These are phyloP conservation scores for Diophrys appendiculata DNA, from an alignment of 73 alveolate species.

Conservation along the genomic window DNA sequence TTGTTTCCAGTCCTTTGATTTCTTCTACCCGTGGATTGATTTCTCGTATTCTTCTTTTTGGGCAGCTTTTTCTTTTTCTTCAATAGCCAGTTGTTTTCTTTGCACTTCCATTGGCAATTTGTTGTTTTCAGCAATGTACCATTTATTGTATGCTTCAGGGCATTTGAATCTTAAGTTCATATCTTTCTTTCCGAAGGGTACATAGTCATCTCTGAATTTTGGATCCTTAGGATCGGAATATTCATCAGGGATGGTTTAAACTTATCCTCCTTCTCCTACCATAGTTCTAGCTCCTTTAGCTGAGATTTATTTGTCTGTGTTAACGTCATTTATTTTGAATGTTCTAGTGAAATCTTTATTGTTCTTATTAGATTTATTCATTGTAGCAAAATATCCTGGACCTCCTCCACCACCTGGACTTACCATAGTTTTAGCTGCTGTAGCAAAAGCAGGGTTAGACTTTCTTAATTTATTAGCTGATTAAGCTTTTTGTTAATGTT, in stretches of 20 bases:
- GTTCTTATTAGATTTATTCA: background rate
- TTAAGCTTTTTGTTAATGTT: no score
- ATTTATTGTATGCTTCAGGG: slow-evolving; percentile 44
- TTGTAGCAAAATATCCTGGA: background rate
- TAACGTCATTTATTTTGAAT: background rate
- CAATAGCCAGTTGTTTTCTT: slow-evolving; percentile 20
- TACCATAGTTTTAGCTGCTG: no score
- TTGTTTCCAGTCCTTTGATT: background rate
- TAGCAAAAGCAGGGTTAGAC: no score
- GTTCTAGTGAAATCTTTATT: slow-evolving; percentile 11
- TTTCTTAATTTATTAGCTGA: no score
- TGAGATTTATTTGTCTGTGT: slow-evolving; percentile 1
- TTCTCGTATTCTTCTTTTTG: slow-evolving; percentile 38
- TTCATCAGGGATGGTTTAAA: slow-evolving; percentile 24
- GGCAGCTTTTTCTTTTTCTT: slow-evolving; percentile 12
- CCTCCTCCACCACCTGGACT: slow-evolving; percentile 14
- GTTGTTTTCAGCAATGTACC: slow-evolving; percentile 41
- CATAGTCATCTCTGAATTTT: slow-evolving; percentile 46
- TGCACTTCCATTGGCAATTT: slow-evolving; percentile 45
- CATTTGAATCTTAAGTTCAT: slow-evolving; percentile 43
- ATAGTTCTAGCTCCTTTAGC: slow-evolving; percentile 24
- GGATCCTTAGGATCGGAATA: slow-evolving; percentile 45
- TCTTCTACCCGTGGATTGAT: slow-evolving; percentile 5
- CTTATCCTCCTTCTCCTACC: slow-evolving; percentile 16
- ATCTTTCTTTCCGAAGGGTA: slow-evolving; percentile 44